phyloP scores from a whole-genome alignment of 768 basidiomycete genomes.

The Phaeotremella fagi region DNA sequence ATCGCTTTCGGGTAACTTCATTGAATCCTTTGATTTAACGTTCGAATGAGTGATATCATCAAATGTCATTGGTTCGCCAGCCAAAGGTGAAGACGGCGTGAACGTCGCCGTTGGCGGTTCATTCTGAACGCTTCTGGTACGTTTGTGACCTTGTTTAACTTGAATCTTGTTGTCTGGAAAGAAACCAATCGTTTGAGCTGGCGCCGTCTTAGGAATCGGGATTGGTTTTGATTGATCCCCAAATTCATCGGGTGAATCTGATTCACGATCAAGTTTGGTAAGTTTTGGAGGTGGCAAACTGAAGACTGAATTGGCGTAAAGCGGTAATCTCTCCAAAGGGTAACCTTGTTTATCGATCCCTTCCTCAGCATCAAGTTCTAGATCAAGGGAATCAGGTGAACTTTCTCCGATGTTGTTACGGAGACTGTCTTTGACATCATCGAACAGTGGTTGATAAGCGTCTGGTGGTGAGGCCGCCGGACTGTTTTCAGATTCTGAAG shows the following conservation, averaged over 20 bases:
- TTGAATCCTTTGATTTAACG: neutral
- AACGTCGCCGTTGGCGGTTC: constrained; percentile 35
- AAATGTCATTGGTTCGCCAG: neutral
- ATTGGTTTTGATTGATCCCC: neutral
- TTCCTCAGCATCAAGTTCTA: neutral
- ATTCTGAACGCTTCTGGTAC: constrained; percentile 34
- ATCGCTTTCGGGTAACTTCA: neutral
- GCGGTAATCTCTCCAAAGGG: neutral
- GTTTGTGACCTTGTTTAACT: constrained; percentile 24
- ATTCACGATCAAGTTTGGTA: neutral
- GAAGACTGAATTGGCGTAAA: neutral
- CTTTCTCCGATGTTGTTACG: neutral
- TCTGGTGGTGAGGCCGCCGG: constrained; percentile 25
- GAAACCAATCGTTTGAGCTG: constrained; percentile 12
- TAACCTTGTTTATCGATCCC: neutral
- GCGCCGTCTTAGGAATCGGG: constrained; percentile 12
- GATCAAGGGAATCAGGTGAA: neutral
- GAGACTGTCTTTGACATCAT: constrained; percentile 12
- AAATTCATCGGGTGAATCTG: neutral
- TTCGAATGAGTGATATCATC: neutral
- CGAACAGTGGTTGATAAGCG: constrained; percentile 24
- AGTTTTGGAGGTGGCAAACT: neutral
- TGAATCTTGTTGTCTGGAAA: constrained; percentile 2
- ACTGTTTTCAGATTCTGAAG: constrained; percentile 17
- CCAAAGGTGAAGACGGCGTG: constrained; percentile 17